Conservation (phyloP, 2,329 filamentous ascomycete genomes). For the Talaromyces rugulosus region DNA sequence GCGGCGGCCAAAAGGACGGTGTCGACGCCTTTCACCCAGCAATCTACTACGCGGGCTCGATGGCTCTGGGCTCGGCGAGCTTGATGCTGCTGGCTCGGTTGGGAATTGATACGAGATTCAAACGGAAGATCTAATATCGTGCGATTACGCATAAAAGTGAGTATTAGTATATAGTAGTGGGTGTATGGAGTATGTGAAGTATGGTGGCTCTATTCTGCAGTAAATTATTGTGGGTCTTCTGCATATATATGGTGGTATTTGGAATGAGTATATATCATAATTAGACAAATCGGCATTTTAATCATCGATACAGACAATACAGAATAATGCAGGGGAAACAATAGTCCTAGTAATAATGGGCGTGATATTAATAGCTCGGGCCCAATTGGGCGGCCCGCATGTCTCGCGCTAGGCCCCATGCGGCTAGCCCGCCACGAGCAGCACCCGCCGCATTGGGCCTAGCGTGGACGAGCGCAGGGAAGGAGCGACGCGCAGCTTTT, state of each 20-base stretch:
- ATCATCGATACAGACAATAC: background rate
- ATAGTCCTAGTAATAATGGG: background rate
- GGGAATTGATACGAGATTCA: slow-evolving; percentile 30
- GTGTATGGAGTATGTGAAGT: no score
- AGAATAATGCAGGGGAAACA: background rate
- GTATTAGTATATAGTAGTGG: background rate
- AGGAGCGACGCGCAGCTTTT: background rate
- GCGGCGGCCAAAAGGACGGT: slow-evolving; percentile 48
- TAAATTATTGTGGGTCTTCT: no score
- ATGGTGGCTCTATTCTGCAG: no score
- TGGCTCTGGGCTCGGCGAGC: slow-evolving; percentile 45
- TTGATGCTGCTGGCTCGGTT: slow-evolving; percentile 44
- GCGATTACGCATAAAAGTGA: background rate
- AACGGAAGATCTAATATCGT: background rate
- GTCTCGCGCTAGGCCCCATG: background rate
- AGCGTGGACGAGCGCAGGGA: background rate
- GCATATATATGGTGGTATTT: no score
- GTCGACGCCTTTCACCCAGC: slow-evolving; percentile 55
- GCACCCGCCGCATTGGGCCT: background rate
- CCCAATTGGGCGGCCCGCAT: background rate
- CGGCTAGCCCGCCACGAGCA: background rate
- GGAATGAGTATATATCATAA: background rate
- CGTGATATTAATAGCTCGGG: background rate
- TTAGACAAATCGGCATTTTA: background rate
- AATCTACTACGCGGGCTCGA: slow-evolving; percentile 58